These are phyloP conservation scores for Lathyrus sativus DNA, from an alignment of 306 rosid genomes.

Conservation along the genomic window DNA sequence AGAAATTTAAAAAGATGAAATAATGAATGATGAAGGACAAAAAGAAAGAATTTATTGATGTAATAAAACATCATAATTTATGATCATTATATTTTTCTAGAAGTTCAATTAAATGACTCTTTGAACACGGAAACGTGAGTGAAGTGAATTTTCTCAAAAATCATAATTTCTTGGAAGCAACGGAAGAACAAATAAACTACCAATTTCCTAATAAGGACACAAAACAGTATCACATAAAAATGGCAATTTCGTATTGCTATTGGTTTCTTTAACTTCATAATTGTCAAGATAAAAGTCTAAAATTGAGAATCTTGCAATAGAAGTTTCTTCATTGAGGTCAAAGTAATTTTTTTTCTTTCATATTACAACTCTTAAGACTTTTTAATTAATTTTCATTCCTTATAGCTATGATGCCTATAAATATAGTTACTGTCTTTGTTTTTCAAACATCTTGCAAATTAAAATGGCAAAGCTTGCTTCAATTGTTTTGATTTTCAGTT, in stretches of 20 bases:
- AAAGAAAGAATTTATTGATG: no score
- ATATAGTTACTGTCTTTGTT: background rate
- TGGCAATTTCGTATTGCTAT: background rate
- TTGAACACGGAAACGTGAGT: no score
- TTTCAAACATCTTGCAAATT: background rate
- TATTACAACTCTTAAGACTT: background rate
- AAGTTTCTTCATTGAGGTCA: conserved; percentile 9
- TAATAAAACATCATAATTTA: no score
- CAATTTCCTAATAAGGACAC: background rate
- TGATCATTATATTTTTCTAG: no score
- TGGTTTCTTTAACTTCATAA: background rate
- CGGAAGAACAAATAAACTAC: background rate
- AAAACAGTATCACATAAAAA: background rate
- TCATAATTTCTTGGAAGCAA: background rate
- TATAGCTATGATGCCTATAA: conserved; percentile 21
- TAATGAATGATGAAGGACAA: no score
- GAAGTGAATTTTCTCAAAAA: no score
- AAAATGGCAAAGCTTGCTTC: conserved; percentile 41
- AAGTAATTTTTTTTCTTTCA: background rate
- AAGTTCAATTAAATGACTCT: no score
- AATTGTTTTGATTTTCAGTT: conserved; percentile 36
- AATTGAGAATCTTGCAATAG: background rate
- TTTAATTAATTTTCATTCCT: background rate
- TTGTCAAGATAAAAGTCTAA: conserved; percentile 8
- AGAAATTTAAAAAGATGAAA: no score